These are phyloP conservation scores for Citrus inodora DNA, from an alignment of 345 rosid species.

Conservation along the genomic window DNA sequence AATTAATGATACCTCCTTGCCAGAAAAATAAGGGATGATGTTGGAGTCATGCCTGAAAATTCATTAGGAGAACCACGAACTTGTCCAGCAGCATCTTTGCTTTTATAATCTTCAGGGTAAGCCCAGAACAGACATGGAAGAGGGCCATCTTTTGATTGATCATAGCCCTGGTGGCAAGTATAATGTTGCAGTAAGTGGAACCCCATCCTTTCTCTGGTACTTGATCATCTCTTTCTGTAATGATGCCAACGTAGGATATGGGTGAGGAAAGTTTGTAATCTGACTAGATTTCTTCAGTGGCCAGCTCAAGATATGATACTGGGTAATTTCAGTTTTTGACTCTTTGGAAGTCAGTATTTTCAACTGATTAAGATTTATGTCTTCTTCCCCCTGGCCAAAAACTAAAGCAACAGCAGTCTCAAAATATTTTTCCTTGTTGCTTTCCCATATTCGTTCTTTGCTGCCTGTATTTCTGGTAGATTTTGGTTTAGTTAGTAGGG, in stretches of 20 bases:
- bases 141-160: conserved; percentile 84
- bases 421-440: conserved; percentile 82
- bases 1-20: conserved; percentile 62
- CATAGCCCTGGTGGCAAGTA: conserved; percentile 91
- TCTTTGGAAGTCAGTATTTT: conserved; percentile 86
- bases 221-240: conserved; percentile 96
- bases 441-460: conserved; percentile 98
- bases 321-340: conserved; percentile 93
- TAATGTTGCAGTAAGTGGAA: conserved; percentile 91
- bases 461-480: conserved; percentile 76
- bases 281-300: conserved; percentile 73
- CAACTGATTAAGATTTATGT: conserved; percentile 57
- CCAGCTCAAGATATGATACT: conserved; percentile 80
- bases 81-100: conserved; percentile 99
- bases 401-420: conserved; percentile 89
- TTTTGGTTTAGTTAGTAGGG: conserved; percentile 24
- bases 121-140: conserved; percentile 97
- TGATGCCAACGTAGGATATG: conserved; percentile 89
- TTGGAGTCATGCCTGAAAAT: conserved; percentile 91
- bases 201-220: conserved; percentile 95
- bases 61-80: conserved; percentile 99
- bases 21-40: conserved; percentile 94
- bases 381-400: conserved; percentile 84
- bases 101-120: conserved; percentile 96
- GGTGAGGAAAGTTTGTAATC: conserved; percentile 90